A percentile compares a stretch with the other conserved stretches of the same genome.
These are phyloP conservation scores for Suillus clintonianus DNA, from an alignment of 768 basidiomycete species.

Conservation along the genomic window DNA sequence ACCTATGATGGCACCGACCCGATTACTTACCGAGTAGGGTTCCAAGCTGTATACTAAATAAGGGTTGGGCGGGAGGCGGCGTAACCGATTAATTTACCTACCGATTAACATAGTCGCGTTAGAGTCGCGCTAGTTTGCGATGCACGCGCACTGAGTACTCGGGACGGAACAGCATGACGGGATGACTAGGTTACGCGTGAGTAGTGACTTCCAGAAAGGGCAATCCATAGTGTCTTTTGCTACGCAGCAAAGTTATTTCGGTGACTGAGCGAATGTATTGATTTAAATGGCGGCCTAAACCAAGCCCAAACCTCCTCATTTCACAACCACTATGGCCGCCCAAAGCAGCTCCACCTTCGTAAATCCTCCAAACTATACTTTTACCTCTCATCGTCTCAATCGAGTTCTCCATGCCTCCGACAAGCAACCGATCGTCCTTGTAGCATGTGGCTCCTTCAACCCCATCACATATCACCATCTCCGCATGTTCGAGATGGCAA, in stretches of 20 bases:
- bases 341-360: conserved; percentile 44
- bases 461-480: conserved; percentile 97
- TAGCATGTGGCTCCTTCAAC: conserved; percentile 97
- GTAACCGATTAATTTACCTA: too few species aligned
- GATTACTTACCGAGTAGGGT: too few species aligned
- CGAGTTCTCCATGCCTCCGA: conserved; percentile 56
- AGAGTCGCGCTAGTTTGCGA: too few species aligned
- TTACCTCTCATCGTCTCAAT: conserved; percentile 66
- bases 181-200: background rate
- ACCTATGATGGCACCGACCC: too few species aligned
- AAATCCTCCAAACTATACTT: conserved; percentile 65
- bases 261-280: background rate
- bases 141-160: too few species aligned
- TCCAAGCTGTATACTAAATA: too few species aligned
- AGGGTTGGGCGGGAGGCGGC: too few species aligned
- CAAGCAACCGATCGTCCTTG: conserved; percentile 88
- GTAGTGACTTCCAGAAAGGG: background rate
- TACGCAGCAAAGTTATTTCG: background rate
- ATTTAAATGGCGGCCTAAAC: background rate
- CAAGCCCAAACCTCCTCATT: conserved; percentile 1
- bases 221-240: background rate
- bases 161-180: background rate
- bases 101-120: too few species aligned
- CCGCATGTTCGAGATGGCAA: conserved; percentile 99
- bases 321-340: conserved; percentile 26